Evolutionary conservation across 108 stramenopile species (phyloP).

Genomic region (Schizochytrium sp.): DNA sequence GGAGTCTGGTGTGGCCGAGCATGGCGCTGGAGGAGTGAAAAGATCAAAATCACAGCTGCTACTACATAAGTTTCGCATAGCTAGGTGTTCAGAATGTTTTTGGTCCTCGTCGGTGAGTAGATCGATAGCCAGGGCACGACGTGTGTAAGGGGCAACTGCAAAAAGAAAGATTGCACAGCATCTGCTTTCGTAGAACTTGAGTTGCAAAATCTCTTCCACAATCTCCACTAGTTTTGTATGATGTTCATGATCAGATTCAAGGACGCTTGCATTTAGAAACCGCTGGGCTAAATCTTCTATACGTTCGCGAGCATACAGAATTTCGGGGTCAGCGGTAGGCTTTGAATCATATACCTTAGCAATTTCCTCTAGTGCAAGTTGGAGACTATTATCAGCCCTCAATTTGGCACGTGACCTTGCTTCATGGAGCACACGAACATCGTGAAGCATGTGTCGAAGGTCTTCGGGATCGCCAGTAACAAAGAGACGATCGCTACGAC

Average conservation of each 20-base stretch:
- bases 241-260: neutral
- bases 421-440: neutral
- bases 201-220: neutral
- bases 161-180: slow-evolving; percentile 23
- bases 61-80: neutral
- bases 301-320: neutral
- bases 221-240: slow-evolving; percentile 8
- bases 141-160: slow-evolving; percentile 27
- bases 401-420: slow-evolving; percentile 5
- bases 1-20: neutral
- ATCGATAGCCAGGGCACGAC: slow-evolving; percentile 25
- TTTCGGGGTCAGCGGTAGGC: neutral
- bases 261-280: neutral
- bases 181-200: neutral
- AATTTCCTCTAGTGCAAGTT: neutral
- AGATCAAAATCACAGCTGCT: slow-evolving; percentile 1
- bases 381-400: neutral
- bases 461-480: slow-evolving; percentile 53
- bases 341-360: neutral
- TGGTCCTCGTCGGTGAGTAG: slow-evolving; percentile 2
- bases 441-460: neutral
- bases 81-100: neutral
- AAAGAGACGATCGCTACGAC: neutral
- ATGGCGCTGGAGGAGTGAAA: slow-evolving; percentile 28
- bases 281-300: neutral